Evolutionary conservation across 441 rosid species (phyloP).

Genomic region (Corymbia citriodora): DNA sequence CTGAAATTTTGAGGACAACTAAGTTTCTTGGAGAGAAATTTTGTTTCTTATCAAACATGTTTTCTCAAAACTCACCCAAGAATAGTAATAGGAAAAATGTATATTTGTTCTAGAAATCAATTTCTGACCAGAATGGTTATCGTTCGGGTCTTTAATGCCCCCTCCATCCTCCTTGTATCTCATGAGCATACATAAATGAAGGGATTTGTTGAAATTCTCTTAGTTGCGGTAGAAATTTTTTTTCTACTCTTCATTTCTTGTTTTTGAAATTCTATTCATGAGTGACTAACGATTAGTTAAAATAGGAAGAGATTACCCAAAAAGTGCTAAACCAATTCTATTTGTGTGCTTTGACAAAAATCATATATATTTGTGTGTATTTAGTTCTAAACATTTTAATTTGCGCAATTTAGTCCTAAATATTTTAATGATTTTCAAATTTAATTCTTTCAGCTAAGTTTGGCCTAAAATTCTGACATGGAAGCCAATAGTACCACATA

Average conservation of each 20-base stretch:
- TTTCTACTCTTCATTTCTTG: background rate
- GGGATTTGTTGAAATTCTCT: background rate
- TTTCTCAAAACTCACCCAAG: too few relatives aligned
- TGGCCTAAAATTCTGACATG: too few relatives aligned
- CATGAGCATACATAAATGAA: background rate
- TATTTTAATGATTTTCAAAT: background rate
- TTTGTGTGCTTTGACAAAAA: background rate
- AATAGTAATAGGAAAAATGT: too few relatives aligned
- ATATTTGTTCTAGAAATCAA: too few relatives aligned
- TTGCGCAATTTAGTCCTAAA: background rate
- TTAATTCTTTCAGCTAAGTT: rapidly evolving
- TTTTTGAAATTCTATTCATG: background rate
- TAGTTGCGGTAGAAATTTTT: background rate
- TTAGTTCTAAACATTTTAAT: background rate
- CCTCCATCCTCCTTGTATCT: background rate
- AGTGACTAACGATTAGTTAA: background rate
- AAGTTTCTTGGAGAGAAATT: too few relatives aligned
- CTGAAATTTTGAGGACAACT: too few relatives aligned
- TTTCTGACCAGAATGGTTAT: too few relatives aligned
- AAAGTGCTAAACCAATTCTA: background rate
- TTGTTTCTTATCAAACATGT: too few relatives aligned
- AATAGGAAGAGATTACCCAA: background rate
- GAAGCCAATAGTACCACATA: too few relatives aligned
- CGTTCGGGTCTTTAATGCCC: background rate
- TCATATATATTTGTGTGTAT: background rate